Conservation (phyloP, 2,329 filamentous ascomycete species). For the Botrytis galanthina region DNA sequence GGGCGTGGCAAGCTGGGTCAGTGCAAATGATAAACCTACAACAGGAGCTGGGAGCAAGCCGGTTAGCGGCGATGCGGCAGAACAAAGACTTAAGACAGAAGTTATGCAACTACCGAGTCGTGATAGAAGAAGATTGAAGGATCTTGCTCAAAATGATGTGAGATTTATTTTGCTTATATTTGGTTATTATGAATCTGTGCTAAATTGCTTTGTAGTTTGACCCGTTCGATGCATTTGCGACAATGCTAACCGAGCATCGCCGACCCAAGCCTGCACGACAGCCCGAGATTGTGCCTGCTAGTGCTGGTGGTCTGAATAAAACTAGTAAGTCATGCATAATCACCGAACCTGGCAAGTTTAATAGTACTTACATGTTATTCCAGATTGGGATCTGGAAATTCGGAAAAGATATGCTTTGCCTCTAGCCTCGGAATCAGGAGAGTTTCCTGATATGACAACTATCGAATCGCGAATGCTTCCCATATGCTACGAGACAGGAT, state of each 20-base stretch:
- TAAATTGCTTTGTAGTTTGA: slow-evolving; percentile 33
- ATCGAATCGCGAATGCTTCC: slow-evolving; percentile 66
- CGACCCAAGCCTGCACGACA: slow-evolving; percentile 43
- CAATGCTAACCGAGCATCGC: slow-evolving; percentile 39
- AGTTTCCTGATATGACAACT: slow-evolving; percentile 64
- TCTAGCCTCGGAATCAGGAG: slow-evolving; percentile 64
- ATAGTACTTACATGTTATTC: slow-evolving; percentile 13
- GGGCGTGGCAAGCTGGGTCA: slow-evolving; percentile 68
- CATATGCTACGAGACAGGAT: slow-evolving; percentile 64
- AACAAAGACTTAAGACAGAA: slow-evolving; percentile 64
- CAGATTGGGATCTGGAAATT: slow-evolving; percentile 66
- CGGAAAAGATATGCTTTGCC: slow-evolving; percentile 63
- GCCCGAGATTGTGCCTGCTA: slow-evolving; percentile 62
- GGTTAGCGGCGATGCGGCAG: slow-evolving; percentile 62
- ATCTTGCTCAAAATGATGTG: slow-evolving; percentile 61
- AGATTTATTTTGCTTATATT: slow-evolving; percentile 29
- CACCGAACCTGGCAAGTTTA: slow-evolving; percentile 34
- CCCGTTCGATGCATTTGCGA: slow-evolving; percentile 36
- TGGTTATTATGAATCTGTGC: background rate
- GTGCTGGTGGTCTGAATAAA: slow-evolving; percentile 71
- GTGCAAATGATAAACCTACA: slow-evolving; percentile 66
- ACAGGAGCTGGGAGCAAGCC: slow-evolving; percentile 58
- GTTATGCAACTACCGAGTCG: slow-evolving; percentile 68
- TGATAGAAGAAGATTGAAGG: slow-evolving; percentile 65
- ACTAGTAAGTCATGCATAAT: slow-evolving; percentile 60